Conservation (phyloP, 345 rosid genomes). For the Melaleuca quinquenervia region DNA sequence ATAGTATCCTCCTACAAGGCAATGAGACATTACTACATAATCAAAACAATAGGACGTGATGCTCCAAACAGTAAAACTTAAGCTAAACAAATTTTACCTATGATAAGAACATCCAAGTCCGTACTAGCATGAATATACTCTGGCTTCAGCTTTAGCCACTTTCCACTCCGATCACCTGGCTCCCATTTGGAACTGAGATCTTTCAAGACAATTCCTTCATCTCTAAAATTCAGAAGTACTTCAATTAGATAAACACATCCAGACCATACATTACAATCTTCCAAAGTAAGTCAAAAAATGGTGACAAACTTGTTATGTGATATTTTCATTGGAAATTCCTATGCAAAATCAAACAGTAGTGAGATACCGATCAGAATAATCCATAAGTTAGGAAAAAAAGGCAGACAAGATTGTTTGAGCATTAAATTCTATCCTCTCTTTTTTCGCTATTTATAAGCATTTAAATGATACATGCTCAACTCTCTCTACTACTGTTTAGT, state of each 20-base stretch:
- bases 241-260: neutral
- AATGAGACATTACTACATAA: neutral
- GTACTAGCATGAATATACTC: constrained; percentile 75
- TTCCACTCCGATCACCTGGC: constrained; percentile 94
- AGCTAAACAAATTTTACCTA: constrained; percentile 34
- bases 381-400: neutral
- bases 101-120: constrained; percentile 90
- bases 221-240: constrained; percentile 22
- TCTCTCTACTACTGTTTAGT: neutral
- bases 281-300: neutral
- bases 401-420: neutral
- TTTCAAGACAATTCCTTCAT: constrained; percentile 84
- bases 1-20: constrained; percentile 73
- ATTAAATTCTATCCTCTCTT: neutral
- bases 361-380: neutral
- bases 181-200: constrained; percentile 96
- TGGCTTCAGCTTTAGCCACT: constrained; percentile 96
- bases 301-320: neutral
- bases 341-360: neutral
- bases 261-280: neutral
- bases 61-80: neutral
- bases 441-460: neutral
- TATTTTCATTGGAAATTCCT: neutral
- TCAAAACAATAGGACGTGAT: constrained; percentile 1
- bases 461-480: neutral